Base-by-base conservation (phyloP, 2,329 filamentous ascomycete genomes). In the Colletotrichum tamarilloi region DNA sequence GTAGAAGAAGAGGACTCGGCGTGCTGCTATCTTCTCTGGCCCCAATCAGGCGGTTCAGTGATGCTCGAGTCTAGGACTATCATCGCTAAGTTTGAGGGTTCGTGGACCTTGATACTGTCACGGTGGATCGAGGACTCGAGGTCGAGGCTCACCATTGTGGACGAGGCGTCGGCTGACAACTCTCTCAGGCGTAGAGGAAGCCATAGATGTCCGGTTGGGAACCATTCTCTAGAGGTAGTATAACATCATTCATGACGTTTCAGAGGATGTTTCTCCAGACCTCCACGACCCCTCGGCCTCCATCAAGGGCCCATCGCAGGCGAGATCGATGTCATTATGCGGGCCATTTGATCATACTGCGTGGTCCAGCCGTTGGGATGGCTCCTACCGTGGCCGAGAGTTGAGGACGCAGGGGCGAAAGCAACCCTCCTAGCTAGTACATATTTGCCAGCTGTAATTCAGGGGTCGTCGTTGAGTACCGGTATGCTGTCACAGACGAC, bases 161-260 rank as follows among this genome's bases (percentile, higher is more conserved):
- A 58, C 28, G 46, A 53, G 57, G 35, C 38, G 12, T 42, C 24
- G 28, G n/a, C 28, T 22, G 35, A 52, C 26, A 49, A 28, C 8
- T 52, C 7, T 52, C 22, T 14, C 22, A n/a, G 46, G 22, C 8
- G 5, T 42, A 16, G 32, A 19, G 62, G 55, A 66, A 60, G 46
- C 38, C 24, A 26, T 38, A 56, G 55, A 46, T 46, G 66, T 22
- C 42, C 24, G 24, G 38, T 14, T 19, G 24, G 35, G 12, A 26
- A 24, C n/a, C 6, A 26, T 56, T 56, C 35, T 49, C 16, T 35
- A 11, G 9, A 42, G 38, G 38, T 42, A 42, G 58, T 22, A 64
- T 62, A 52, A 32, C 60, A 70, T 73, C 71, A 70, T 66, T 53
- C 60, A 71, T 71, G 71, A 73, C 71, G 71, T 66, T 59, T 22